Percentiles rank a stretch among this genome's conserved stretches.
phyloP scores from a whole-genome alignment of 225 moss, liverwort and hornwort species.

The Polytrichum commune region DNA sequence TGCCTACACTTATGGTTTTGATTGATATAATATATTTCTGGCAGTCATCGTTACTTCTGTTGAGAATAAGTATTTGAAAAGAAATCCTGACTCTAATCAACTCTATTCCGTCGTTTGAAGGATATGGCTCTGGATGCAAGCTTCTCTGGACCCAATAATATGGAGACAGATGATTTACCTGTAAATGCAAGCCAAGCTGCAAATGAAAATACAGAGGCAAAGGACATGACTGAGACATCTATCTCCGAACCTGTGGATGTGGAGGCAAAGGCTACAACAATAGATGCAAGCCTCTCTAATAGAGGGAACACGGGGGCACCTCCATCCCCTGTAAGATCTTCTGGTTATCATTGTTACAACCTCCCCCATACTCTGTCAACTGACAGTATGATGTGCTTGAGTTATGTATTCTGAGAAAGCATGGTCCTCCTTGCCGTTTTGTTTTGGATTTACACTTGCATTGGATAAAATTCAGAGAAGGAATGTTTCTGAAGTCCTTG shows the following conservation, averaged over 20 bases:
- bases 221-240: neutral
- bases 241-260: slow-evolving; percentile 15
- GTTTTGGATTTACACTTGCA: too few species aligned
- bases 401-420: too few species aligned
- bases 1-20: too few species aligned
- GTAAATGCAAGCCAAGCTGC: neutral
- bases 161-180: slow-evolving; percentile 4
- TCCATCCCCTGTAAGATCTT: slow-evolving; percentile 11
- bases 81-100: too few species aligned
- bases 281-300: slow-evolving; percentile 19
- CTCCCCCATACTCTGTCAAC: too few species aligned
- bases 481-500: too few species aligned
- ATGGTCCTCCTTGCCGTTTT: too few species aligned
- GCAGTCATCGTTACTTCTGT: too few species aligned
- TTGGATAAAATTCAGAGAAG: too few species aligned
- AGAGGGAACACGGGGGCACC: slow-evolving; percentile 6
- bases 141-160: slow-evolving; percentile 15
- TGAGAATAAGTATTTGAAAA: too few species aligned
- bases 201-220: neutral
- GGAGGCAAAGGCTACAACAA: neutral
- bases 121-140: slow-evolving; percentile 20
- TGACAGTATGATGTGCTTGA: too few species aligned
- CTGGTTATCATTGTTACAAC: slow-evolving; percentile 1
- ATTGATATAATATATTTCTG: too few species aligned
- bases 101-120: slow-evolving; percentile 11